phyloP scores from a whole-genome alignment of 495 filamentous ascomycete species.

The Rhizodiscina lignyota region DNA sequence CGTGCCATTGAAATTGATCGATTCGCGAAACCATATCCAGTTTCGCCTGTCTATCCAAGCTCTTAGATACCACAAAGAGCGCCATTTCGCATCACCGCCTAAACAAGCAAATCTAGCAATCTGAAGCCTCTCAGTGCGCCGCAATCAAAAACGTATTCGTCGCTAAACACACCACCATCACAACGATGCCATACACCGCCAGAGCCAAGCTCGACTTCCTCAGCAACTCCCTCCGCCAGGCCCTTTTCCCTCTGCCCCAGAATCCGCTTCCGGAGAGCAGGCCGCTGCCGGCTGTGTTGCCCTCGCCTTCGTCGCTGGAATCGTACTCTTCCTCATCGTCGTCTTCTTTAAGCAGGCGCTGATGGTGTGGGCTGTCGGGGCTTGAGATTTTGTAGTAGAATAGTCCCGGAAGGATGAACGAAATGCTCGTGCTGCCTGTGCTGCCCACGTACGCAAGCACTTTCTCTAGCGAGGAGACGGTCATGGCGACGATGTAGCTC shows the following conservation, averaged over 20 bases:
- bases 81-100: too few relatives aligned
- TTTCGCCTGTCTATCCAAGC: too few relatives aligned
- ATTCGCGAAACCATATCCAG: too few relatives aligned
- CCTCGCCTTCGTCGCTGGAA: conserved; percentile 18
- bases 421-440: conserved; percentile 86
- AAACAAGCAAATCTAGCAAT: too few relatives aligned
- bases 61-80: too few relatives aligned
- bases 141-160: conserved; percentile 67
- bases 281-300: conserved; percentile 7
- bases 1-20: too few relatives aligned
- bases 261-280: conserved; percentile 12
- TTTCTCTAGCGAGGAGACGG: conserved; percentile 72
- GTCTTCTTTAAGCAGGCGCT: conserved; percentile 74
- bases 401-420: conserved; percentile 85
- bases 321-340: conserved; percentile 41
- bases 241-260: conserved; percentile 19
- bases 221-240: conserved; percentile 43
- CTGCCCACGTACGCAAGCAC: conserved; percentile 91
- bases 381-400: conserved; percentile 97
- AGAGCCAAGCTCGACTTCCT: conserved; percentile 58
- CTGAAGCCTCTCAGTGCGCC: not conserved
- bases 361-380: conserved; percentile 69
- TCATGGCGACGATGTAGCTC: conserved; percentile 77
- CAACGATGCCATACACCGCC: conserved; percentile 64
- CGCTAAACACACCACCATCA: conserved; percentile 77